Evolutionary conservation across 495 filamentous ascomycete species (phyloP).

Genomic region (Trichocladium antarcticum): DNA sequence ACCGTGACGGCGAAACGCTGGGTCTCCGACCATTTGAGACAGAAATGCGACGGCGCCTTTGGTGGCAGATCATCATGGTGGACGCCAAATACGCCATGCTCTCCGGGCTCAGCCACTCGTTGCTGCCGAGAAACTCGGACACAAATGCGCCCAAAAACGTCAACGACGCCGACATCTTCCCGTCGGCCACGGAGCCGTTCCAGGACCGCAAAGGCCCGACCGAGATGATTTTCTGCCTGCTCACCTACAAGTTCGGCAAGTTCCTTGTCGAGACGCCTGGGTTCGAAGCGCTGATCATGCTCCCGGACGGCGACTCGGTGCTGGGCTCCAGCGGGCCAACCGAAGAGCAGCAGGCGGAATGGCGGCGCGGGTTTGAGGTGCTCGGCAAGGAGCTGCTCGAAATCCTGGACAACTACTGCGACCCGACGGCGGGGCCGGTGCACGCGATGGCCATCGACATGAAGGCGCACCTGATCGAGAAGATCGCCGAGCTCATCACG

Average conservation of each 20-base stretch:
- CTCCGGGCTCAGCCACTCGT: constrained; percentile 51
- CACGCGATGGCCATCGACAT: constrained; percentile 46
- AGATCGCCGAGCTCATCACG: constrained; percentile 35
- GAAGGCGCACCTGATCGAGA: constrained; percentile 33
- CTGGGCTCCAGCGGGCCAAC: constrained; percentile 7
- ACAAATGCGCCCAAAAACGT: constrained; percentile 43
- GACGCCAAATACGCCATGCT: constrained; percentile 48
- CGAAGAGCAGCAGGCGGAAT: constrained; percentile 37
- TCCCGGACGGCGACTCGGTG: constrained; percentile 16
- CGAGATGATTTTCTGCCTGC: constrained; percentile 58
- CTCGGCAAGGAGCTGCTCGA: constrained; percentile 34
- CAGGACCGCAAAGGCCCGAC: constrained; percentile 47
- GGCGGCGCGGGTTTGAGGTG: constrained; percentile 38
- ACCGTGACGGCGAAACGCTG: constrained; percentile 57
- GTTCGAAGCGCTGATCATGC: constrained; percentile 36
- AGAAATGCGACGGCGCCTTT: constrained; percentile 57
- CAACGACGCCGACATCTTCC: constrained; percentile 49
- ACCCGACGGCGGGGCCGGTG: constrained; percentile 47
- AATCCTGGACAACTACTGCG: constrained; percentile 46
- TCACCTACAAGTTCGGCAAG: constrained; percentile 41
- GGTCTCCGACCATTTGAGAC: constrained; percentile 54
- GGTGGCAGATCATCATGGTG: constrained; percentile 64
- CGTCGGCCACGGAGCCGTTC: constrained; percentile 44
- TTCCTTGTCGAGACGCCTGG: constrained; percentile 37
- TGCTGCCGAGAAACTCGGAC: constrained; percentile 37